Conservation (phyloP, 441 rosid species). For the Populus hybrid region DNA sequence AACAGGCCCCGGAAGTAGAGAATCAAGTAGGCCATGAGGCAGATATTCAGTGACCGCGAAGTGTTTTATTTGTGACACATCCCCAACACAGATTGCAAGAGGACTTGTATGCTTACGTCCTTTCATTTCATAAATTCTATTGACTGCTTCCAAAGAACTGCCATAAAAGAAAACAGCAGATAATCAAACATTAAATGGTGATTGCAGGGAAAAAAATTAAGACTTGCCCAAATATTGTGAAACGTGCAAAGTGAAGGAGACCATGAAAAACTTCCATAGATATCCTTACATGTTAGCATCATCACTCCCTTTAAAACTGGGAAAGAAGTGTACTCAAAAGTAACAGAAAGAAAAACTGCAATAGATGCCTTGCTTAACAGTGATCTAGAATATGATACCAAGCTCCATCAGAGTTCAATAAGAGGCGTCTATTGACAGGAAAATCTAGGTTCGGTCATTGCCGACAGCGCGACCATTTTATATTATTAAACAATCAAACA, state of each 20-base stretch:
- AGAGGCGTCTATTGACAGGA: not conserved
- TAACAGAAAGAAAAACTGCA: not conserved
- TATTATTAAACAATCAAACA: not conserved
- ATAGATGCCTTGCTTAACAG: not conserved
- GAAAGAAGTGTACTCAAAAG: not conserved
- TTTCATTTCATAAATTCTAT: slow-evolving; percentile 82
- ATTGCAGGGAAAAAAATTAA: not conserved
- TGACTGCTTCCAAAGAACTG: slow-evolving; percentile 75
- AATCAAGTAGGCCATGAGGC: slow-evolving; percentile 69
- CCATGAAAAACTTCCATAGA: not conserved
- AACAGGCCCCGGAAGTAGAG: slow-evolving; percentile 89
- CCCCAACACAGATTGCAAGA: slow-evolving; percentile 82
- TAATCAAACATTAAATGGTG: not conserved
- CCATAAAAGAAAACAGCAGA: slow-evolving; percentile 4
- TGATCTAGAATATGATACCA: not conserved
- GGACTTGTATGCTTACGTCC: slow-evolving; percentile 87
- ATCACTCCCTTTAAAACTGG: not conserved
- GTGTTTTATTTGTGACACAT: slow-evolving; percentile 66
- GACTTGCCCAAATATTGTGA: not conserved
- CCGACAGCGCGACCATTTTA: no score
- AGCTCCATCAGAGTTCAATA: not conserved
- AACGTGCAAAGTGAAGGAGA: not conserved
- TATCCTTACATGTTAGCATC: not conserved
- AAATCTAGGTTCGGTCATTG: not conserved
- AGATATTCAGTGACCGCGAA: slow-evolving; percentile 71